Evolutionary conservation across 176 grass and related monocot genomes (phyloP).

Genomic region (Paspalum vaginatum): DNA sequence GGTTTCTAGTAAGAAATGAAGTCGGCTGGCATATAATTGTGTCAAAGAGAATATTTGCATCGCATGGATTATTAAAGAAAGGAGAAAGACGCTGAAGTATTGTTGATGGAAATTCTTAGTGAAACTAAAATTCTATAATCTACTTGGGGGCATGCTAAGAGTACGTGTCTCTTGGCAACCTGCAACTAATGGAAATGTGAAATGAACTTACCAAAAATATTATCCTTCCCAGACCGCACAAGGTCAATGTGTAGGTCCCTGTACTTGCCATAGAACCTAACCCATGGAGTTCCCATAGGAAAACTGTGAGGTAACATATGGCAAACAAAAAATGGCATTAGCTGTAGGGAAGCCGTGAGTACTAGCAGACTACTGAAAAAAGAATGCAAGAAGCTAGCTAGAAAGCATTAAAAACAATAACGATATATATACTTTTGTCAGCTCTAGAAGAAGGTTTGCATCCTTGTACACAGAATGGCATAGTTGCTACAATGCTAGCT

Average conservation of each 20-base stretch:
- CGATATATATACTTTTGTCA: neutral
- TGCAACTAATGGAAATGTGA: neutral
- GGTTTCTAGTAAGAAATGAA: neutral
- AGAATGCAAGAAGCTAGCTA: no score
- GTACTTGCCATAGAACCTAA: constrained; percentile 73
- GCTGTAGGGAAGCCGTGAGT: neutral
- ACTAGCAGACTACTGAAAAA: neutral
- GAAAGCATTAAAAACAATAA: neutral
- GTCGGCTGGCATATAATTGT: neutral
- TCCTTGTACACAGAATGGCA: neutral
- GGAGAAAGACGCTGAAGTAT: no score
- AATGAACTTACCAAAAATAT: constrained; percentile 56
- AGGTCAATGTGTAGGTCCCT: constrained; percentile 74
- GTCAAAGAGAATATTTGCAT: neutral
- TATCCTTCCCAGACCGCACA: constrained; percentile 80
- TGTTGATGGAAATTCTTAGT: neutral
- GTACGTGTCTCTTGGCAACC: neutral
- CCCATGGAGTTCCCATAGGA: constrained; percentile 82
- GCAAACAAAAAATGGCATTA: neutral
- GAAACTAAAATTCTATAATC: neutral
- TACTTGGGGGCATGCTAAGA: neutral
- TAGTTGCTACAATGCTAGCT: neutral
- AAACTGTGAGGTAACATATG: constrained; percentile 48
- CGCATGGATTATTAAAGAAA: no score
- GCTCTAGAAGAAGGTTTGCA: neutral